Conservation (phyloP, 345 rosid species). For the Bruguiera gymnorhiza region DNA sequence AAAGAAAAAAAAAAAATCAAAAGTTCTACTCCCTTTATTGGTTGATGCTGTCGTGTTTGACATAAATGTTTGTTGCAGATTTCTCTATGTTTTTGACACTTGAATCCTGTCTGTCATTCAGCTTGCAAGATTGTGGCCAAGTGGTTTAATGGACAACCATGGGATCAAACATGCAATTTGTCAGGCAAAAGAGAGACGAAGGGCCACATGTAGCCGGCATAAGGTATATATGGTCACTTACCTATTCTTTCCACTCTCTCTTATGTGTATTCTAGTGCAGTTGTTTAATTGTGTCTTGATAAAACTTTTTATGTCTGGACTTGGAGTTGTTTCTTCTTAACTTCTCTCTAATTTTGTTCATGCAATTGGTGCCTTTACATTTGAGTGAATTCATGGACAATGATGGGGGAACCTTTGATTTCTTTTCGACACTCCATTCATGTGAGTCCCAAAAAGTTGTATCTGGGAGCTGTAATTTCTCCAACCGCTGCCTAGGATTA, state of each 20-base stretch:
- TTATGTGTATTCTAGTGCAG: too few species aligned
- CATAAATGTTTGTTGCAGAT: not conserved
- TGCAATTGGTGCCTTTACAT: too few species aligned
- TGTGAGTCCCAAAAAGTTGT: not conserved
- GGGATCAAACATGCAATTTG: constrained; percentile 85
- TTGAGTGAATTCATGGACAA: not conserved
- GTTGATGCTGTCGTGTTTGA: too few species aligned
- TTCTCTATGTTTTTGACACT: constrained; percentile 24
- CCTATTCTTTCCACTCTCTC: not conserved
- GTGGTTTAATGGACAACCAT: constrained; percentile 80
- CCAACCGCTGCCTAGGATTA: too few species aligned
- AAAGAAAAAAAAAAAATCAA: not conserved
- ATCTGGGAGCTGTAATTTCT: not conserved
- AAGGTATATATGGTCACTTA: not conserved
- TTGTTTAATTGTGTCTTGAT: too few species aligned
- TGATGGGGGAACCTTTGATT: not conserved
- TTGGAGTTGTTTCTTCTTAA: too few species aligned
- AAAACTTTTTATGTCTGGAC: too few species aligned
- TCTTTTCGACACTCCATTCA: not conserved
- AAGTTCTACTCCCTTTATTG: not conserved
- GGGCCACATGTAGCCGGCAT: constrained; percentile 37
- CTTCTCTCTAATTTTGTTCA: too few species aligned
- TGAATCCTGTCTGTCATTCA: constrained; percentile 35
- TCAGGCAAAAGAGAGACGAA: constrained; percentile 73
- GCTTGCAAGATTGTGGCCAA: constrained; percentile 92